Evolutionary conservation across 2,329 filamentous ascomycete species (phyloP).

Genomic region (Aureobasidium sp.): DNA sequence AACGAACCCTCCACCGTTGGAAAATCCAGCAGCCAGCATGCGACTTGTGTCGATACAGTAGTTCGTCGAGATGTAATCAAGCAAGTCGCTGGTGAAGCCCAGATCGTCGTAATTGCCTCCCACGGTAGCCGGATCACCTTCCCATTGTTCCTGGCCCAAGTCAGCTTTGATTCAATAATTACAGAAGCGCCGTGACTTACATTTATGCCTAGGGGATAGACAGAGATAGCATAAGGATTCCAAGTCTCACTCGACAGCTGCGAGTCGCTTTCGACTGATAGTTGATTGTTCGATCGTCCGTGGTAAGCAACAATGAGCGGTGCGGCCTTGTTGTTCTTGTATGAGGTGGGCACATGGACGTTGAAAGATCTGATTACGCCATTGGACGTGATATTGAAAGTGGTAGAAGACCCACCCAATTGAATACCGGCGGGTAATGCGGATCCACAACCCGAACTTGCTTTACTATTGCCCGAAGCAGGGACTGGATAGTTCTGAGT

Average conservation of each 20-base stretch:
- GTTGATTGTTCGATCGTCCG: slow-evolving; percentile 31
- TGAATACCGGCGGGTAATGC: slow-evolving; percentile 17
- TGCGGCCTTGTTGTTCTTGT: slow-evolving; percentile 28
- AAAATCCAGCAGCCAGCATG: slow-evolving; percentile 43
- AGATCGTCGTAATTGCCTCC: slow-evolving; percentile 31
- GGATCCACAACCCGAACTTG: slow-evolving; percentile 19
- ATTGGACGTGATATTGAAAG: slow-evolving; percentile 16
- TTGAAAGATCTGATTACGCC: slow-evolving; percentile 28
- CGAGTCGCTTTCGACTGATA: slow-evolving; percentile 34
- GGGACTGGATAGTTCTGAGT: slow-evolving; percentile 11
- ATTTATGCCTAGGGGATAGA: slow-evolving; percentile 40
- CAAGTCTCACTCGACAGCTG: slow-evolving; percentile 38
- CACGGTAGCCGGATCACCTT: slow-evolving; percentile 34
- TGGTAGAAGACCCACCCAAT: slow-evolving; percentile 15
- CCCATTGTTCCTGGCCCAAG: slow-evolving; percentile 30
- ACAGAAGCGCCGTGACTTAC: slow-evolving; percentile 27
- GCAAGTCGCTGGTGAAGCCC: slow-evolving; percentile 33
- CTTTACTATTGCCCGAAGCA: slow-evolving; percentile 10
- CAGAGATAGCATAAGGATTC: slow-evolving; percentile 36
- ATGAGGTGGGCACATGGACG: slow-evolving; percentile 32
- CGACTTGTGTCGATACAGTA: slow-evolving; percentile 39
- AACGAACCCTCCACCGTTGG: slow-evolving; percentile 45
- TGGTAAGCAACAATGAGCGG: slow-evolving; percentile 43
- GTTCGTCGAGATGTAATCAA: slow-evolving; percentile 24
- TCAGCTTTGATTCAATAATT: slow-evolving; percentile 31